phyloP scores from a whole-genome alignment of 495 filamentous ascomycete species.

The Penicillium paradoxum region DNA sequence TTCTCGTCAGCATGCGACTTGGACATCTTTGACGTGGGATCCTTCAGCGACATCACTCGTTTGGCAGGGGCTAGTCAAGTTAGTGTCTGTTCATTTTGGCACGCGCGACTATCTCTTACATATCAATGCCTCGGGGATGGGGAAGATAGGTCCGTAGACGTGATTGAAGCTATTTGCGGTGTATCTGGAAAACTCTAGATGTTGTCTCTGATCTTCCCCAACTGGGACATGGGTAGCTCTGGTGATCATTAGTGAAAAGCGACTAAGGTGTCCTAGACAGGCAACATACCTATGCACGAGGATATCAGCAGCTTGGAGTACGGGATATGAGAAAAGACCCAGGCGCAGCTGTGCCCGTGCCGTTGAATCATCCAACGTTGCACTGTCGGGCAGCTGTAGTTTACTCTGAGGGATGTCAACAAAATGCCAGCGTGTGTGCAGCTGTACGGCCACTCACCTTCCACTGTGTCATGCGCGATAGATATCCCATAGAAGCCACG shows the following conservation, averaged over 20 bases:
- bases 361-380: conserved; percentile 45
- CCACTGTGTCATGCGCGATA: conserved; percentile 97
- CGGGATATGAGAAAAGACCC: conserved; percentile 94
- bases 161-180: conserved; percentile 82
- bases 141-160: conserved; percentile 57
- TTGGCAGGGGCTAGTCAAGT: conserved; percentile 58
- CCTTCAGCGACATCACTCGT: conserved; percentile 81
- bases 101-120: conserved; percentile 45
- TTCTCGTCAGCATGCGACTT: conserved; percentile 69
- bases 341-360: conserved; percentile 63
- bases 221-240: conserved; percentile 93
- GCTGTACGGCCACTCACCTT: conserved; percentile 55
- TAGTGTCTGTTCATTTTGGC: conserved; percentile 3
- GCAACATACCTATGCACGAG: conserved; percentile 65
- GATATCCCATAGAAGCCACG: conserved; percentile 79
- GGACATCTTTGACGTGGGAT: conserved; percentile 82
- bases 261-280: neutral
- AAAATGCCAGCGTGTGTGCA: neutral
- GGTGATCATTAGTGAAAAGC: neutral
- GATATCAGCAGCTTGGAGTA: conserved; percentile 93
- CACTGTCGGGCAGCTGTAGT: conserved; percentile 52
- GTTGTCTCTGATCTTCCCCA: conserved; percentile 87
- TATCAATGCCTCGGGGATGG: conserved; percentile 66
- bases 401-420: conserved; percentile 55
- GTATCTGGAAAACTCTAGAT: conserved; percentile 86